phyloP scores from a whole-genome alignment of 2,329 filamentous ascomycete species.

The Plenodomus tracheiphilus region DNA sequence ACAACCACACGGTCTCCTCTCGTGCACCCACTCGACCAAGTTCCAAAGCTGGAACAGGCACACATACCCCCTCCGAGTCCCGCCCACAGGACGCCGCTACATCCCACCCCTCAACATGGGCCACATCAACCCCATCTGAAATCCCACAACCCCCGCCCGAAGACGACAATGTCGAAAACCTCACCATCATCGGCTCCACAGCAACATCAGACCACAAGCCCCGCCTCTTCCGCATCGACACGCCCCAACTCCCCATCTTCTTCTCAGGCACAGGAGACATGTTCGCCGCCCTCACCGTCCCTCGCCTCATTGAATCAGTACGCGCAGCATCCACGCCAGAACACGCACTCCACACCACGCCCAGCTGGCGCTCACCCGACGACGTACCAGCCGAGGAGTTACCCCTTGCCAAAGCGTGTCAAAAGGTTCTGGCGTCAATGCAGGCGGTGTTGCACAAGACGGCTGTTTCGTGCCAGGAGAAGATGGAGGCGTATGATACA shows the following conservation, averaged over 20 bases:
- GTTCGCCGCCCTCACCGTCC: constrained; percentile 91
- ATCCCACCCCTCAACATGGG: constrained; percentile 16
- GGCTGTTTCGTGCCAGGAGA: constrained; percentile 65
- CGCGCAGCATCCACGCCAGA: constrained; percentile 44
- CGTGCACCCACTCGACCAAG: constrained; percentile 22
- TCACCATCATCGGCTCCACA: constrained; percentile 78
- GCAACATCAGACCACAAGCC: constrained; percentile 66
- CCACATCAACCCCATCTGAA: constrained; percentile 1
- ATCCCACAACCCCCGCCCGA: constrained; percentile 2
- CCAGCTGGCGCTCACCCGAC: constrained; percentile 78
- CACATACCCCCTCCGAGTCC: constrained; percentile 24
- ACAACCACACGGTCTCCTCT: constrained; percentile 51
- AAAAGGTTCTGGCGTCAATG: constrained; percentile 92
- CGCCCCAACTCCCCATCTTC: constrained; percentile 87
- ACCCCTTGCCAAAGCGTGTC: constrained; percentile 79
- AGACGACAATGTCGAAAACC: constrained; percentile 41
- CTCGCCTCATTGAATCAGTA: constrained; percentile 83
- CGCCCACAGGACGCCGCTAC: constrained; percentile 14
- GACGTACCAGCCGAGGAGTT: constrained; percentile 69
- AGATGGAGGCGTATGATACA: constrained; percentile 56
- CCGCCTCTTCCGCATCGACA: constrained; percentile 85
- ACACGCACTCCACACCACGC: constrained; percentile 53
- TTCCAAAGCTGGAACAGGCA: constrained; percentile 39
- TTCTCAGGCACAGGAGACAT: constrained; percentile 98
- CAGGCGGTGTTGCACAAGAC: constrained; percentile 76